Conservation (phyloP, 2,329 filamentous ascomycete genomes). For the Scedosporium aurantiacum region DNA sequence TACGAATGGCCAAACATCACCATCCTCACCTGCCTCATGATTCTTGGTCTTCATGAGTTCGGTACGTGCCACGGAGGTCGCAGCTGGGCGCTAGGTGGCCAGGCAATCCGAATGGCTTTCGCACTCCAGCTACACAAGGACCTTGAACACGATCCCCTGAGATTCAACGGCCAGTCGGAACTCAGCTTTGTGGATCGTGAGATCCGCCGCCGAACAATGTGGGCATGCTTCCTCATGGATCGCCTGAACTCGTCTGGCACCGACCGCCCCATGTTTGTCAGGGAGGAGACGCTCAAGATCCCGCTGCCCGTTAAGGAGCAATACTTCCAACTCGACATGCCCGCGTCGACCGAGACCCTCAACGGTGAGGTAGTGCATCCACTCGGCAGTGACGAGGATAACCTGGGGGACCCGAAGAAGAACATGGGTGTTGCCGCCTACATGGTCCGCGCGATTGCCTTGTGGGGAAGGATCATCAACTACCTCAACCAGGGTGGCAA, state of each 20-base stretch:
- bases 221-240: conserved; percentile 97
- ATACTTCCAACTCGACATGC: conserved; percentile 83
- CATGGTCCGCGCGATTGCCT: conserved; percentile 70
- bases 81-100: conserved; percentile 91
- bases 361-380: conserved; percentile 58
- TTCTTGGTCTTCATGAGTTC: conserved; percentile 88
- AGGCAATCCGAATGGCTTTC: conserved; percentile 94
- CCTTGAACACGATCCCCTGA: conserved; percentile 67
- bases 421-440: conserved; percentile 96
- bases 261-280: conserved; percentile 81
- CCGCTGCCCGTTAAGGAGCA: conserved; percentile 85
- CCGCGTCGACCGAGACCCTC: conserved; percentile 74
- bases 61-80: conserved; percentile 92
- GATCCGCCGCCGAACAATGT: conserved; percentile 89
- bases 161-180: conserved; percentile 49
- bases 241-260: conserved; percentile 94
- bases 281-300: conserved; percentile 79
- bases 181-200: conserved; percentile 88
- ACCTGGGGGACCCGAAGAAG: conserved; percentile 54
- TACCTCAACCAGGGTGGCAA: conserved; percentile 87
- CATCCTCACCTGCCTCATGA: conserved; percentile 78
- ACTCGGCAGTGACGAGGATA: conserved; percentile 50
- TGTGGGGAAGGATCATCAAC: conserved; percentile 83
- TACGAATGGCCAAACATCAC: conserved; percentile 96
- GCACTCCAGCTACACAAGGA: conserved; percentile 89